These are phyloP conservation scores for Nicotiana sylvestris DNA, from an alignment of 257 asterid genomes.

Conservation along the genomic window DNA sequence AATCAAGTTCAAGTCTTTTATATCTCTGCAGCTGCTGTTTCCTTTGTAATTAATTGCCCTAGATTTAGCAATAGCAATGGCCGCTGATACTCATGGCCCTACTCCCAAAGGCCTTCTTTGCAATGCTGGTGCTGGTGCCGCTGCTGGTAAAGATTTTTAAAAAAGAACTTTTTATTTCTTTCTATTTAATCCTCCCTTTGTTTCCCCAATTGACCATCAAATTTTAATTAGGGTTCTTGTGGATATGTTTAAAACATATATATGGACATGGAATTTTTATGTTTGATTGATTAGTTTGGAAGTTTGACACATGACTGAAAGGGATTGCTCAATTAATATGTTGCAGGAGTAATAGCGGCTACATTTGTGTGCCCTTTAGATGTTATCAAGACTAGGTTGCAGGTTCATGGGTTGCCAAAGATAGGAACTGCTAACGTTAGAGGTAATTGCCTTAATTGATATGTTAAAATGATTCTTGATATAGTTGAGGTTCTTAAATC, in stretches of 20 bases:
- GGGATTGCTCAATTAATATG: constrained; percentile 15
- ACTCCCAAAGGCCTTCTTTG: constrained; percentile 67
- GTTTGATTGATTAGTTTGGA: not conserved
- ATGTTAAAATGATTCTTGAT: not conserved
- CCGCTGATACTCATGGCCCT: constrained; percentile 59
- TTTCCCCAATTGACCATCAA: not conserved
- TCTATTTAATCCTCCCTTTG: not conserved
- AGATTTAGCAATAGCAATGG: constrained; percentile 47
- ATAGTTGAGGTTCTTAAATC: not conserved
- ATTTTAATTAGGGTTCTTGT: not conserved
- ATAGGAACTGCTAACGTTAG: constrained; percentile 55
- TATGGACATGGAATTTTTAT: not conserved
- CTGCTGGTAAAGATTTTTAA: constrained; percentile 57
- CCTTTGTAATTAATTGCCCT: constrained; percentile 19
- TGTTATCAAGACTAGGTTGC: constrained; percentile 96
- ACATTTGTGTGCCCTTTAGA: constrained; percentile 95
- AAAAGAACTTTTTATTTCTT: not conserved
- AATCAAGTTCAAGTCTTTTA: constrained; percentile 10
- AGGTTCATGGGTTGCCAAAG: constrained; percentile 84
- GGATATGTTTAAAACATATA: not conserved
- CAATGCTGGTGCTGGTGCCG: constrained; percentile 97
- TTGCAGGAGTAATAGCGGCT: constrained; percentile 94
- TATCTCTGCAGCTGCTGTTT: constrained; percentile 10
- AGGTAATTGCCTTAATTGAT: constrained; percentile 37
- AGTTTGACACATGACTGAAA: not conserved